Conservation (phyloP, 257 asterid species). For the Salvia splendens region DNA sequence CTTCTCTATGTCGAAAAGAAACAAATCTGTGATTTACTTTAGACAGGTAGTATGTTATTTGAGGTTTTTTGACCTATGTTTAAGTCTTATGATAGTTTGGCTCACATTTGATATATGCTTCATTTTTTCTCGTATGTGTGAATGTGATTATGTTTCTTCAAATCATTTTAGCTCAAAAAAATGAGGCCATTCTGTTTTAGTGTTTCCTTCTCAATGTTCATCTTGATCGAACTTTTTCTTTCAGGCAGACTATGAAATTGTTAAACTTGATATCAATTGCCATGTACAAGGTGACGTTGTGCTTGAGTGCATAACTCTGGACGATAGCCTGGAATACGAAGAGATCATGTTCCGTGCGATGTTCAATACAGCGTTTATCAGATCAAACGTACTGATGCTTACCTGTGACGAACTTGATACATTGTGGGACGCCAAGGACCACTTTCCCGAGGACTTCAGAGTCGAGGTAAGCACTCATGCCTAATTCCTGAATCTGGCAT, state of each 20-base stretch:
- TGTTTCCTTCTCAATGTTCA: slow-evolving; percentile 21
- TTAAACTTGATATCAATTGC: slow-evolving; percentile 63
- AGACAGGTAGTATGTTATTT: slow-evolving; percentile 57
- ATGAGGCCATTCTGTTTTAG: neutral
- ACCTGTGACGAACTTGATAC: slow-evolving; percentile 55
- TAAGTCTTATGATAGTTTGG: slow-evolving; percentile 4
- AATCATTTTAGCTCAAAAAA: too few relatives aligned
- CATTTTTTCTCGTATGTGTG: too few relatives aligned
- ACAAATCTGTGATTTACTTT: slow-evolving; percentile 37
- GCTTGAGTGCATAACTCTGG: slow-evolving; percentile 63
- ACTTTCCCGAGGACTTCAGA: slow-evolving; percentile 57
- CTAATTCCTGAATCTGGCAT: neutral
- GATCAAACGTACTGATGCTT: slow-evolving; percentile 57
- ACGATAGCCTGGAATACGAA: slow-evolving; percentile 45
- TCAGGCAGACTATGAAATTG: slow-evolving; percentile 65
- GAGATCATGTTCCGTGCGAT: slow-evolving; percentile 63
- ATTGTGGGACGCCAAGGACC: slow-evolving; percentile 52
- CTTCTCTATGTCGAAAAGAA: slow-evolving; percentile 45
- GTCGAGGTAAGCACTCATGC: slow-evolving; percentile 54
- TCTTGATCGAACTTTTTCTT: slow-evolving; percentile 27
- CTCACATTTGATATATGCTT: too few relatives aligned
- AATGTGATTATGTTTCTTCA: too few relatives aligned
- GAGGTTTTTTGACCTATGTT: neutral
- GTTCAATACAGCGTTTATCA: slow-evolving; percentile 71
- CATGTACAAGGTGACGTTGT: slow-evolving; percentile 77